phyloP scores from a whole-genome alignment of 2,329 filamentous ascomycete genomes.

The Lojkania enalia region DNA sequence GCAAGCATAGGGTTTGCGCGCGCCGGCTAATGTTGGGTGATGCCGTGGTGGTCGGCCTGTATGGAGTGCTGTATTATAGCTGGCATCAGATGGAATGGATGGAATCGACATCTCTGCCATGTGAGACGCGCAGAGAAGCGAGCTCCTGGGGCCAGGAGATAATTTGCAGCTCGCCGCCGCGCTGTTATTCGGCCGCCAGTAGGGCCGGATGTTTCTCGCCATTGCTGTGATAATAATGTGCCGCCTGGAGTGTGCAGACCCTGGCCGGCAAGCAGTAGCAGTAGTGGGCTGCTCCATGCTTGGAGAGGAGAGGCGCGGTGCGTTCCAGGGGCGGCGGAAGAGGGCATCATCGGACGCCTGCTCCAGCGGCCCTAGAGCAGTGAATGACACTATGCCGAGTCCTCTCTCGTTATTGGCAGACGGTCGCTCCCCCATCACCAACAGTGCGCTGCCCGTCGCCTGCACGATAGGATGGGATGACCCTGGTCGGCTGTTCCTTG shows the following conservation, averaged over 20 bases:
- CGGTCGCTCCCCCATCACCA: slow-evolving; percentile 26
- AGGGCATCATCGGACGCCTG: slow-evolving; percentile 16
- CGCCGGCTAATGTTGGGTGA: slow-evolving; percentile 31
- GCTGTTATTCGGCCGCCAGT: slow-evolving; percentile 7
- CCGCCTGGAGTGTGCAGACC: slow-evolving; percentile 1
- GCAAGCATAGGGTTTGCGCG: slow-evolving; percentile 27
- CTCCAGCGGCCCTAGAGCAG: neutral
- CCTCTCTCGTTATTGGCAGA: slow-evolving; percentile 32
- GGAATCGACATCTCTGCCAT: neutral
- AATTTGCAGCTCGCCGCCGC: slow-evolving; percentile 8
- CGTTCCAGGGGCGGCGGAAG: too few relatives aligned
- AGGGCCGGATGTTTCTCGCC: slow-evolving; percentile 27
- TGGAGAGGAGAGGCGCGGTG: too few relatives aligned
- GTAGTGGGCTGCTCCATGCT: slow-evolving; percentile 7
- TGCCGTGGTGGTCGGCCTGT: slow-evolving; percentile 9
- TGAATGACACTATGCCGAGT: slow-evolving; percentile 2
- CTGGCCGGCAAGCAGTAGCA: too few relatives aligned
- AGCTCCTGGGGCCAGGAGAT: slow-evolving; percentile 2
- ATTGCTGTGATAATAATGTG: too few relatives aligned
- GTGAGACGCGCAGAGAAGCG: slow-evolving; percentile 7
- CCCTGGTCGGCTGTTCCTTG: slow-evolving; percentile 32
- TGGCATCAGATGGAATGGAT: slow-evolving; percentile 4
- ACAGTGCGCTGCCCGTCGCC: slow-evolving; percentile 16
- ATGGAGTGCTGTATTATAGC: slow-evolving; percentile 10
- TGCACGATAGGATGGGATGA: slow-evolving; percentile 27